Percentiles rank a stretch among this genome's conserved stretches.
These are phyloP conservation scores for Amanita exitialis DNA, from an alignment of 768 basidiomycete species.

Conservation along the genomic window DNA sequence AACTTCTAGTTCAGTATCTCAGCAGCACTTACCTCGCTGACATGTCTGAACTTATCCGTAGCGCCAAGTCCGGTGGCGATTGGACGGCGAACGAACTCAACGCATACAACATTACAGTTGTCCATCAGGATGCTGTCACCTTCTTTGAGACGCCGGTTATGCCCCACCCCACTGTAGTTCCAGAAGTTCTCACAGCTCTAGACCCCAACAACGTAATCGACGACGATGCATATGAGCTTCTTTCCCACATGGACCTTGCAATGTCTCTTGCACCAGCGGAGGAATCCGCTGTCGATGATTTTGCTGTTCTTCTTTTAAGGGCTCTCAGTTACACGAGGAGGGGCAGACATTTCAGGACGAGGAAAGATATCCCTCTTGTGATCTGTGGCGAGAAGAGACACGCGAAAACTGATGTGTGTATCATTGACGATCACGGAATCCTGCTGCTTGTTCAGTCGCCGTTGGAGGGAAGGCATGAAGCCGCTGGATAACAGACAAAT, in stretches of 20 bases:
- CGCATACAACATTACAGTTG: constrained; percentile 16
- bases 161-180: constrained; percentile 11
- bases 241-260: constrained; percentile 14
- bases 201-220: constrained; percentile 3
- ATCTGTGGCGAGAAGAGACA: constrained; percentile 17
- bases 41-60: background rate
- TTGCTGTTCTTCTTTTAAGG: constrained; percentile 18
- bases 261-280: constrained; percentile 10
- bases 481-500: too few species aligned
- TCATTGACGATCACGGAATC: constrained; percentile 13
- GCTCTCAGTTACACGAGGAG: constrained; percentile 13
- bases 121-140: constrained; percentile 12
- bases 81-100: constrained; percentile 13
- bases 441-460: background rate
- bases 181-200: background rate
- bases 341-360: constrained; percentile 10
- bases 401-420: constrained; percentile 8
- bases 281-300: constrained; percentile 26
- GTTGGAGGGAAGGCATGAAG: too few species aligned
- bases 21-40: too few species aligned
- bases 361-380: constrained; percentile 16
- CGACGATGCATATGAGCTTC: constrained; percentile 8
- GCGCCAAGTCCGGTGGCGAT: background rate
- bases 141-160: constrained; percentile 16
- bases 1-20: too few species aligned